Base-by-base conservation (phyloP, 352 stramenopile species). In the Thraustochytrium striatum region DNA sequence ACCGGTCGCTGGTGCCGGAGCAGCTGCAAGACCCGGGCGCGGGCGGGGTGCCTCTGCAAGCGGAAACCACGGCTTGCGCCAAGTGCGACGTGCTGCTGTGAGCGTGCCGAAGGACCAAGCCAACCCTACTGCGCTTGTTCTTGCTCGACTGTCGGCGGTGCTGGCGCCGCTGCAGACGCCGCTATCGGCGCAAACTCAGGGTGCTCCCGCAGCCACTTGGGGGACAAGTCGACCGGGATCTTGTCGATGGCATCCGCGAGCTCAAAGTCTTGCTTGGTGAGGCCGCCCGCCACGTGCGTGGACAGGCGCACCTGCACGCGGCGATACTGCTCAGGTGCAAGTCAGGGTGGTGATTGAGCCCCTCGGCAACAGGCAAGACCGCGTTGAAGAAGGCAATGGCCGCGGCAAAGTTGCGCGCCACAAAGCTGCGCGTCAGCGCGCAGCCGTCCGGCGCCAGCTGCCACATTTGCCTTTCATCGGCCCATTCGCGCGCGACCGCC, bases 181-280 rank as follows among this genome's bases (percentile, higher is more conserved):
- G n/a, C n/a, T n/a, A n/a, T n/a, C n/a, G n/a, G n/a, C n/a, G n/a
- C n/a, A n/a, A n/a, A n/a, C n/a, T 70, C 87, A 33, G 92, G 92
- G 84, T 88, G 92, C 82, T 93, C 88, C 78, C 88, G 91, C 82
- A 93, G 88, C 84, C 87, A 94, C 82, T 94, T 94, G 83, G 85
- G 92, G 84, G 89, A 93, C 8, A 57, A 52, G 3, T 57, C 57
- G 21, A 61, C 59, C 2, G 32, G 28, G 9, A 81, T 55, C 21
- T 30, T 32, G 57, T 72, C 57, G 47, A 81, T 35, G 19, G 2
- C 52, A 3, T 2, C 3, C 5, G 72, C 72, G 16, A 81, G 72
- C 2, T 44, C 57, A 32, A 72, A 61, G 58, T 81, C 72, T 1
- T 25, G 35, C 21, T 3, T 25, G 33, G 58, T 72, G 19, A 81